A percentile compares a stretch with the other conserved stretches of the same genome.
phyloP scores from a whole-genome alignment of 2,329 filamentous ascomycete species.

The Dactylellina haptotyla region DNA sequence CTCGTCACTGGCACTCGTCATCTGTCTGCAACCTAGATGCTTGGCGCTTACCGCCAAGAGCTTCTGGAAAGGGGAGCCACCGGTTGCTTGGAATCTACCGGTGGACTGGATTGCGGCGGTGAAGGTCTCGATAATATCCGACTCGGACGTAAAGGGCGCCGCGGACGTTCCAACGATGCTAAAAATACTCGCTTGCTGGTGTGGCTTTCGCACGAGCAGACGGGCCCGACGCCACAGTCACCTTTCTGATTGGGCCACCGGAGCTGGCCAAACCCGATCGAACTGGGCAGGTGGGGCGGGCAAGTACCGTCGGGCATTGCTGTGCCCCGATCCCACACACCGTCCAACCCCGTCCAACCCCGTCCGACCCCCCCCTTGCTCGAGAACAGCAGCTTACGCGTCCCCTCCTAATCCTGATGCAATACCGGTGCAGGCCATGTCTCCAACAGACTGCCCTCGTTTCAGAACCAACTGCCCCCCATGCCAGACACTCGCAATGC shows the following conservation, averaged over 20 bases:
- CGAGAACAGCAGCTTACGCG: slow-evolving; percentile 52
- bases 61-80: slow-evolving; percentile 43
- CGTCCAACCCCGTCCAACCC: slow-evolving; percentile 12
- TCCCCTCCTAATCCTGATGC: slow-evolving; percentile 50
- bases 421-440: slow-evolving; percentile 31
- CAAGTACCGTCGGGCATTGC: slow-evolving; percentile 40
- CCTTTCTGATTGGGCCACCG: slow-evolving; percentile 23
- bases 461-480: slow-evolving; percentile 51
- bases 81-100: slow-evolving; percentile 8
- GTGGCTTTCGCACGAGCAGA: slow-evolving; percentile 32
- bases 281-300: slow-evolving; percentile 48
- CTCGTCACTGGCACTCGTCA: slow-evolving; percentile 52
- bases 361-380: slow-evolving; percentile 25
- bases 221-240: slow-evolving; percentile 39
- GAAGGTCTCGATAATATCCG: slow-evolving; percentile 41
- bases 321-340: slow-evolving; percentile 35
- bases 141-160: slow-evolving; percentile 39
- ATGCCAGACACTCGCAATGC: slow-evolving; percentile 16
- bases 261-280: slow-evolving; percentile 38
- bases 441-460: slow-evolving; percentile 34
- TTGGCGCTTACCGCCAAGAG: slow-evolving; percentile 52
- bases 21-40: slow-evolving; percentile 50
- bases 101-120: slow-evolving; percentile 17
- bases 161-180: slow-evolving; percentile 18
- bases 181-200: slow-evolving; percentile 31